Evolutionary conservation across 1,139 yeast genomes (phyloP).

Genomic region (Kodamaea suecica): DNA sequence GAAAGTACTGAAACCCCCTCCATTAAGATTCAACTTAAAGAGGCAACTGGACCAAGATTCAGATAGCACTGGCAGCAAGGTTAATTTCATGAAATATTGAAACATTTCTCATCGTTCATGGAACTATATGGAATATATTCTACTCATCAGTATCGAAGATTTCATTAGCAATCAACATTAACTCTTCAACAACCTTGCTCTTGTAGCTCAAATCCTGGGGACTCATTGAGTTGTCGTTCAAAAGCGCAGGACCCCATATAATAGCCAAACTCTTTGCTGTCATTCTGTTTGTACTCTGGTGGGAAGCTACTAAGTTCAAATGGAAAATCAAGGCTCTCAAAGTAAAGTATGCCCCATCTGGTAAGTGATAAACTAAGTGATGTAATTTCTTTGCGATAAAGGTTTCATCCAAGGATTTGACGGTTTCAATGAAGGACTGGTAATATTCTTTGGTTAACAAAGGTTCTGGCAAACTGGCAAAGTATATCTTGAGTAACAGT

Average conservation of each 20-base stretch:
- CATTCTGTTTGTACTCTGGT: constrained; percentile 73
- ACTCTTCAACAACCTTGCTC: constrained; percentile 78
- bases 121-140: constrained; percentile 9
- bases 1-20: constrained; percentile 28
- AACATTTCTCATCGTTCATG: background rate
- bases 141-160: constrained; percentile 75
- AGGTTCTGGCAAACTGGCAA: constrained; percentile 68
- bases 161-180: constrained; percentile 78
- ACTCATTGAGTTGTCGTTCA: constrained; percentile 60
- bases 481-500: constrained; percentile 65
- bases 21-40: constrained; percentile 24
- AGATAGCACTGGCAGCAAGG: constrained; percentile 12
- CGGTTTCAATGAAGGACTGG: constrained; percentile 65
- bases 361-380: constrained; percentile 80
- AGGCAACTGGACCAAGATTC: constrained; percentile 9
- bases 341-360: constrained; percentile 94
- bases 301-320: constrained; percentile 66
- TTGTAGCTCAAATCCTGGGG: constrained; percentile 80
- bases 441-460: constrained; percentile 57
- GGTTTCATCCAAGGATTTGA: constrained; percentile 52
- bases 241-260: constrained; percentile 91
- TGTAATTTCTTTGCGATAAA: constrained; percentile 73
- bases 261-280: constrained; percentile 72
- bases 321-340: constrained; percentile 82
- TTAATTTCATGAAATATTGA: constrained; percentile 15